phyloP scores from a whole-genome alignment of 2,329 filamentous ascomycete genomes.

The Colletotrichum sansevieriae region DNA sequence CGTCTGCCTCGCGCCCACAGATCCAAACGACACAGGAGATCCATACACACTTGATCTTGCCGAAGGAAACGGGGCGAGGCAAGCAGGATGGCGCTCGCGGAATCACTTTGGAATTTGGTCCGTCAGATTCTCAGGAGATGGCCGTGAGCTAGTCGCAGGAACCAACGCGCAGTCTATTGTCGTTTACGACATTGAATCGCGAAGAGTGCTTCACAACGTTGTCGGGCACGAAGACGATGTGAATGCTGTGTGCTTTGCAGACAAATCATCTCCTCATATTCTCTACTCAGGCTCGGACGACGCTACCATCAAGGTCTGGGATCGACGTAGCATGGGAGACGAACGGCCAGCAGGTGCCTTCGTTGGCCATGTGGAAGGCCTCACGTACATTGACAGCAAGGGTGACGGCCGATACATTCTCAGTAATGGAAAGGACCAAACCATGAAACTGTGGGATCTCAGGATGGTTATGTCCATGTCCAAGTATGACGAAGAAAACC shows the following conservation, averaged over 20 bases:
- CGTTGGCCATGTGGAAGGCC: constrained; percentile 74
- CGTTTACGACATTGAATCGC: constrained; percentile 91
- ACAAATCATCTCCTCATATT: constrained; percentile 89
- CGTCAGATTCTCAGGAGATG: constrained; percentile 91
- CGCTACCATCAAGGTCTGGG: constrained; percentile 95
- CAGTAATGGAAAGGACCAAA: constrained; percentile 95
- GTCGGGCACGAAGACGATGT: constrained; percentile 88
- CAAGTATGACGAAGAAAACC: constrained; percentile 68
- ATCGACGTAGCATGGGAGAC: constrained; percentile 91
- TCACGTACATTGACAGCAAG: constrained; percentile 79
- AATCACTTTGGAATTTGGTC: constrained; percentile 81
- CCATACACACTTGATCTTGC: constrained; percentile 84
- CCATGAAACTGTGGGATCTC: constrained; percentile 97
- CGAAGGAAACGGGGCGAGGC: constrained; percentile 51
- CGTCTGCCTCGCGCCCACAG: constrained; percentile 89
- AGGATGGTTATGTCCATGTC: constrained; percentile 87
- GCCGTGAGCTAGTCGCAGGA: constrained; percentile 89
- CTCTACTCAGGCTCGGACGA: constrained; percentile 97
- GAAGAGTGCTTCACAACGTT: constrained; percentile 79
- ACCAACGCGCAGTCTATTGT: constrained; percentile 84
- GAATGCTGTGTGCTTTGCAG: constrained; percentile 96
- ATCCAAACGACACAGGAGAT: constrained; percentile 84
- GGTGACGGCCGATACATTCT: constrained; percentile 85
- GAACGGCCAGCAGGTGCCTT: constrained; percentile 77
- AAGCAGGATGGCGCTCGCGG: constrained; percentile 47